These are phyloP conservation scores for Nepenthes gracilis DNA, from an alignment of 148 eudicot species.

Conservation along the genomic window DNA sequence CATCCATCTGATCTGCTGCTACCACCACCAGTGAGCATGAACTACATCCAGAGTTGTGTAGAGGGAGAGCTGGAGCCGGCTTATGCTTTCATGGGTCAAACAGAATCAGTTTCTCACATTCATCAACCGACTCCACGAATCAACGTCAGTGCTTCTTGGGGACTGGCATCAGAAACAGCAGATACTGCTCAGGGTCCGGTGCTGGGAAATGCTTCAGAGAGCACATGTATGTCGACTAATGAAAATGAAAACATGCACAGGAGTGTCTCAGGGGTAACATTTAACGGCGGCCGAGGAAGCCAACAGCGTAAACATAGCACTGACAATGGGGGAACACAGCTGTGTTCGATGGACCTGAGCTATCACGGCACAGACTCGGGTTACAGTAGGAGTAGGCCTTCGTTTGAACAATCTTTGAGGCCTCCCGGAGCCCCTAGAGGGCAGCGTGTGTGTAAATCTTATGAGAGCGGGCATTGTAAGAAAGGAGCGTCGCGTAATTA, in stretches of 20 bases:
- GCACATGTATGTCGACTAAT: background rate
- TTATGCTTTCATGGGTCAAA: constrained; percentile 8
- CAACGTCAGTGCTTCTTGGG: background rate
- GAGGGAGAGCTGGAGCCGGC: constrained; percentile 12
- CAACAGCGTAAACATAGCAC: too few species aligned
- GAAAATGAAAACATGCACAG: constrained; percentile 24
- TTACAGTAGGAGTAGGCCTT: too few species aligned
- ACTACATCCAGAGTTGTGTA: background rate
- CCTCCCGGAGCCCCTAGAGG: constrained; percentile 4
- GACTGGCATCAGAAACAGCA: constrained; percentile 9
- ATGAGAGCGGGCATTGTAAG: constrained; percentile 34
- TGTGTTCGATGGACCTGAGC: too few species aligned
- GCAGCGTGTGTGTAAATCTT: constrained; percentile 27
- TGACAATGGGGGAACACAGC: too few species aligned
- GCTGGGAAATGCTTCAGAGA: background rate
- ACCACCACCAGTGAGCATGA: background rate
- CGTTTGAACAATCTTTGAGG: constrained; percentile 5
- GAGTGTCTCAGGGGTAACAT: constrained; percentile 20
- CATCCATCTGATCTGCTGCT: background rate
- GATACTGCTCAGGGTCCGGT: constrained; percentile 11
- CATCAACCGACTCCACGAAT: background rate
- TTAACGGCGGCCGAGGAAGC: too few species aligned
- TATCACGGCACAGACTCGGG: too few species aligned
- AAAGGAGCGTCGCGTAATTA: constrained; percentile 38
- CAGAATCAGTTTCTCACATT: background rate